Evolutionary conservation across 1,139 yeast genomes (phyloP), one percentile per base, ranked within the genome.

Genomic region (Pichia sp.): DNA sequence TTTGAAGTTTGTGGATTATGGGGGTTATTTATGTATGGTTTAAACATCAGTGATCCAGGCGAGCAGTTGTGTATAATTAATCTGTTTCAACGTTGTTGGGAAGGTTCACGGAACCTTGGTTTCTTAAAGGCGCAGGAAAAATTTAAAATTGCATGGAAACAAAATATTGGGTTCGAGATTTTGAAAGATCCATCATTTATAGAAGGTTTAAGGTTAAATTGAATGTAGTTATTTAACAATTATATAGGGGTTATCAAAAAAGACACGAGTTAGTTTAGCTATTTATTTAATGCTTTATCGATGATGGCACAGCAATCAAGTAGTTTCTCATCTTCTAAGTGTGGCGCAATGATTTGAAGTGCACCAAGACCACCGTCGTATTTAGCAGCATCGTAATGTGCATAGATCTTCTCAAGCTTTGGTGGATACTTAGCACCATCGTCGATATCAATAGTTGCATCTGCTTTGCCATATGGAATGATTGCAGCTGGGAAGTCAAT

Each of bases 391-490:
- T 30, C 24, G 19, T 44, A 44, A 39, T 34, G 40, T 14, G 44
- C 40, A 39, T 39, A 44, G 9, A 39, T 44, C 6, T 12, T 12
- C 10, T 44, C 22, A 8, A 44, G 12, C n/a, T 44, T 39, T 19
- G 15, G 20, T 12, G 66, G 59, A 39, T 45, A 39, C 46, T 50
- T 52, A 4, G 44, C 18, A 28, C 43, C 39, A 22, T 53, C 59
- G 46, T 47, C 51, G 14, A 52, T 42, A 43, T 63, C 67, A 33
- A 61, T 33, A 8, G 37, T 49, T 40, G 66, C 67, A 58, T 81
- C 85, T 56, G 78, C 85, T 61, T 63, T 71, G 14, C 85, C 83
- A 10, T 85, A 76, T 56, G 84, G 87, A 65, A 80, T 68, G 2
- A 73, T 72, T 51, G 80, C 72, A 35, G 81, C 72, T 36, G 88